A percentile compares a stretch with the other conserved stretches of the same genome.
phyloP scores from a whole-genome alignment of 208 protist genomes.

The Vickermania ingenoplastis region DNA sequence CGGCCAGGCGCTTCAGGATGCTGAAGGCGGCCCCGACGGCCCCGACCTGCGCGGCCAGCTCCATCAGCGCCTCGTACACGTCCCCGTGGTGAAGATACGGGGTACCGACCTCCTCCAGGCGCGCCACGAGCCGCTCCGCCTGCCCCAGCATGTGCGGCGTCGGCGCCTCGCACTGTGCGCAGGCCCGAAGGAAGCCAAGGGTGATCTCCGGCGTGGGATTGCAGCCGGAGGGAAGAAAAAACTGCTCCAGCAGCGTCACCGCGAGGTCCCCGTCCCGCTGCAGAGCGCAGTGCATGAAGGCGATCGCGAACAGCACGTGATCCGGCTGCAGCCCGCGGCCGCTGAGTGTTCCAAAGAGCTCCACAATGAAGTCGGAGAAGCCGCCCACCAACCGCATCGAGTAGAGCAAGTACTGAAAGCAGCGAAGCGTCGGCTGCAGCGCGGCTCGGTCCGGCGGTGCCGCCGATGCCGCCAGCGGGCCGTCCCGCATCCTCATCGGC shows the following conservation, averaged over 20 bases:
- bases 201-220: conserved; percentile 82
- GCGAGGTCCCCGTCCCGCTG: conserved; percentile 74
- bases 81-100: conserved; percentile 34
- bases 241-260: conserved; percentile 58
- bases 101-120: conserved; percentile 62
- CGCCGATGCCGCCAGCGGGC: not conserved
- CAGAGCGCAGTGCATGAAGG: conserved; percentile 67
- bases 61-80: conserved; percentile 79
- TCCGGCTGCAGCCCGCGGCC: conserved; percentile 67
- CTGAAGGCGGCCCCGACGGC: conserved; percentile 65
- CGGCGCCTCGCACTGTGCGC: conserved; percentile 37
- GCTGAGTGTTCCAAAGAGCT: conserved; percentile 54
- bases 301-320: conserved; percentile 68
- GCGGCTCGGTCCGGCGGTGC: not conserved
- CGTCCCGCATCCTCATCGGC: not conserved
- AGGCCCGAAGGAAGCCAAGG: conserved; percentile 71
- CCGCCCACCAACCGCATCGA: conserved; percentile 47
- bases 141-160: conserved; percentile 47
- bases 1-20: conserved; percentile 60
- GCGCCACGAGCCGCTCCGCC: conserved; percentile 38
- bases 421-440: conserved; percentile 49
- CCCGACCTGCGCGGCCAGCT: conserved; percentile 64
- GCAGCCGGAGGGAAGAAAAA: conserved; percentile 43
- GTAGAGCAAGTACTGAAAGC: conserved; percentile 75
- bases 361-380: conserved; percentile 74